A percentile compares a stretch with the other conserved stretches of the same genome.
Conservation (phyloP, 164 flowering plant genomes). For the Magnolia sinica region DNA sequence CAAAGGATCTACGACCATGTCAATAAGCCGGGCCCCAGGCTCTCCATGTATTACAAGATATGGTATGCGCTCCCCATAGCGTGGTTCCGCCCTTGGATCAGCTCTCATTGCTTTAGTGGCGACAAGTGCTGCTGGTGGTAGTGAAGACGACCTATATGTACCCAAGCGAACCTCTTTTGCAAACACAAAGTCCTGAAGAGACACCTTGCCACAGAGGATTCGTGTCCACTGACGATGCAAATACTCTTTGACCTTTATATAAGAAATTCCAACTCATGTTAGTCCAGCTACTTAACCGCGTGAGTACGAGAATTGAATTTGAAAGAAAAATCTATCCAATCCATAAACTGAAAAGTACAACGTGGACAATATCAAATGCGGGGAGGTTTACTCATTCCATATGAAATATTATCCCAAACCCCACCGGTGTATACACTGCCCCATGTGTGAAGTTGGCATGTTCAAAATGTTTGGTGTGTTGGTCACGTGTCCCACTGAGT, state of each 20-base stretch:
- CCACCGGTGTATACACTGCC: no score
- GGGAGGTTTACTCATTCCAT: not conserved
- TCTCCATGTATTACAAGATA: constrained; percentile 91
- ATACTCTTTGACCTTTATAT: constrained; percentile 59
- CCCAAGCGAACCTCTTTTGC: constrained; percentile 97
- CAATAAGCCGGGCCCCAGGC: constrained; percentile 86
- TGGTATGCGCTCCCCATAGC: constrained; percentile 82
- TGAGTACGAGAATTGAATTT: not conserved
- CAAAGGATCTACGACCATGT: constrained; percentile 89
- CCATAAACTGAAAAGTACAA: not conserved
- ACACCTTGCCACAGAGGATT: constrained; percentile 69
- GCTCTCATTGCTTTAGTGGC: constrained; percentile 83
- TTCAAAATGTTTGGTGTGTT: no score
- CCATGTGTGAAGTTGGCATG: no score
- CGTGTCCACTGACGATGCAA: constrained; percentile 81
- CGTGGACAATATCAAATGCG: not conserved
- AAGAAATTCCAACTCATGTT: not conserved
- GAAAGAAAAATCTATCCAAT: no score
- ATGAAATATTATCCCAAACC: no score
- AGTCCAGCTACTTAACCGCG: not conserved
- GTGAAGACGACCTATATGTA: constrained; percentile 66
- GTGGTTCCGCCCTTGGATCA: constrained; percentile 97
- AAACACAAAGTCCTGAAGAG: constrained; percentile 90
- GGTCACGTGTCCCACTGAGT: no score
- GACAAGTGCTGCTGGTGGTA: constrained; percentile 96